Percentiles rank a stretch among this genome's conserved stretches.
These are phyloP conservation scores for Trichophyton mentagrophytes DNA, from an alignment of 2,329 filamentous ascomycete species.

Conservation along the genomic window DNA sequence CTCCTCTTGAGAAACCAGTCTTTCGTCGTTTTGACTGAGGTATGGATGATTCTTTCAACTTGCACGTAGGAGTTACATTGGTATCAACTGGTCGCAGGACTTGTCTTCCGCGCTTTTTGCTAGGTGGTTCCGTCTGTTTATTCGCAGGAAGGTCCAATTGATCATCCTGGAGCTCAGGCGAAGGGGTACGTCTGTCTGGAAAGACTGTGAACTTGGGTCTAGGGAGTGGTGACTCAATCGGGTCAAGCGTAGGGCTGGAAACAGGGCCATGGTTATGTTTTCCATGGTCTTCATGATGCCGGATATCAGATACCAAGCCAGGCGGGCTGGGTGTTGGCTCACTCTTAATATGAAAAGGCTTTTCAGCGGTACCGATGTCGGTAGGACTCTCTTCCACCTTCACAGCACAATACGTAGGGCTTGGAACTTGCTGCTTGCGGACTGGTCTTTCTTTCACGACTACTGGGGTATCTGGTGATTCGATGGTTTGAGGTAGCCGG, in stretches of 20 bases:
- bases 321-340: slow-evolving; percentile 19
- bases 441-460: slow-evolving; percentile 9
- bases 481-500: not conserved
- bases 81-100: slow-evolving; percentile 21
- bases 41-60: slow-evolving; percentile 8
- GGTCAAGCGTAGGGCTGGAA: not conserved
- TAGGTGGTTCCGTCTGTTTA: not conserved
- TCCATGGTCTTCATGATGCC: not conserved
- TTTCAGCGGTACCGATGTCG: slow-evolving; percentile 9
- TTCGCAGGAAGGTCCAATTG: not conserved
- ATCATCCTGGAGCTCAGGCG: not conserved
- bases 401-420: slow-evolving; percentile 7
- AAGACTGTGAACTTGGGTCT: not conserved
- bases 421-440: slow-evolving; percentile 11
- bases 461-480: slow-evolving; percentile 11
- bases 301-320: not conserved
- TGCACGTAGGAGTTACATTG: slow-evolving; percentile 15
- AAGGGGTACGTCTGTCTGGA: not conserved
- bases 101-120: slow-evolving; percentile 7
- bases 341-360: slow-evolving; percentile 23
- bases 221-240: not conserved
- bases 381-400: slow-evolving; percentile 8
- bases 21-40: slow-evolving; percentile 27
- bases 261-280: not conserved
- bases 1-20: slow-evolving; percentile 17